A percentile compares a stretch with the other conserved stretches of the same genome.
phyloP scores from a whole-genome alignment of 2,329 filamentous ascomycete species.

The Metarhizium robertsii region DNA sequence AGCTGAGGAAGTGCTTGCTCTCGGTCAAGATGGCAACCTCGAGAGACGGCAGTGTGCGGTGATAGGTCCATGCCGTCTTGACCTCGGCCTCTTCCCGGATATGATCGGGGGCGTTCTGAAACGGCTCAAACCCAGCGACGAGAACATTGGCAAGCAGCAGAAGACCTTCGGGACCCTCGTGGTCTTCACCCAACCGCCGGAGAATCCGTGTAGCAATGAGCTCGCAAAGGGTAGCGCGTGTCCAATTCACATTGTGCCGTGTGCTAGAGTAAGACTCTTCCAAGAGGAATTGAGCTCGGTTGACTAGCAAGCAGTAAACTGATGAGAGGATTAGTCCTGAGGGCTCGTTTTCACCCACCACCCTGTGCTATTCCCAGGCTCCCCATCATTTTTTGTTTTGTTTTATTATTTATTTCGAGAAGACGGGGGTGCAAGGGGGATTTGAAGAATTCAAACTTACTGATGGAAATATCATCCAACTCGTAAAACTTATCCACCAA shows the following conservation, averaged over 20 bases:
- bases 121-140: conserved; percentile 76
- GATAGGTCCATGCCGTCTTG: conserved; percentile 36
- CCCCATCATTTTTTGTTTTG: too few relatives aligned
- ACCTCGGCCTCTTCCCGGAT: conserved; percentile 50
- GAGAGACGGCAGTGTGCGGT: conserved; percentile 62
- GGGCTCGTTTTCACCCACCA: too few relatives aligned
- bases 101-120: conserved; percentile 67
- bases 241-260: conserved; percentile 72
- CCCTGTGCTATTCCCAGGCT: too few relatives aligned
- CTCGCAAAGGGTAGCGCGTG: conserved; percentile 70
- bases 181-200: conserved; percentile 69
- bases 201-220: conserved; percentile 70
- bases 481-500: conserved; percentile 78
- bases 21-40: conserved; percentile 79
- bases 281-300: conserved; percentile 68
- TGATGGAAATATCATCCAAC: conserved; percentile 68
- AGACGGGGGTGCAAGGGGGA: too few relatives aligned
- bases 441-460: conserved; percentile 28
- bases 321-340: not conserved
- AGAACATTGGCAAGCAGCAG: conserved; percentile 69
- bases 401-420: too few relatives aligned
- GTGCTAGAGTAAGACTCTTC: conserved; percentile 69
- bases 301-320: conserved; percentile 80
- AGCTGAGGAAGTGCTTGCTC: conserved; percentile 68
- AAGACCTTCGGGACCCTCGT: conserved; percentile 60